phyloP scores from a whole-genome alignment of 176 grass and related monocot genomes.

The barley (Hordeum vulgare) region DNA sequence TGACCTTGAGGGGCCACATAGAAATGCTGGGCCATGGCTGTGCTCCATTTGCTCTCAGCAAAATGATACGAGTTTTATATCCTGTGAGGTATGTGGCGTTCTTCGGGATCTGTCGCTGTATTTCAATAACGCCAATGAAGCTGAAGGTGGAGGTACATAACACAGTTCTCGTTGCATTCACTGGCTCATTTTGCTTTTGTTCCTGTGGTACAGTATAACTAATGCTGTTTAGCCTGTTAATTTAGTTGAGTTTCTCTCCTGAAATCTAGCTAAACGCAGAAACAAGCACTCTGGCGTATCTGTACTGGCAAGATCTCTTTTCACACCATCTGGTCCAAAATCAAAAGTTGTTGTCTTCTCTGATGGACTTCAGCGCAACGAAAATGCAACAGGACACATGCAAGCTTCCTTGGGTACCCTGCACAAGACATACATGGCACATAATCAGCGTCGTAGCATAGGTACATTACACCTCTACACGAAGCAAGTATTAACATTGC shows the following conservation, averaged over 20 bases:
- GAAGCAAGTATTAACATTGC: neutral
- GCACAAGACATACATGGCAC: conserved; percentile 37
- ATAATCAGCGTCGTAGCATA: conserved; percentile 34
- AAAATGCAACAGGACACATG: conserved; percentile 1
- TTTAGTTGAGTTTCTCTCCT: neutral
- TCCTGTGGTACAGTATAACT: neutral
- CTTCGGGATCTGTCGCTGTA: conserved; percentile 40
- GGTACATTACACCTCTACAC: conserved; percentile 22
- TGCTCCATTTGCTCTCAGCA: conserved; percentile 60
- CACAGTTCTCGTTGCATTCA: neutral
- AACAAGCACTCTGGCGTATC: conserved; percentile 41
- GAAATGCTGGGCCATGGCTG: conserved; percentile 34
- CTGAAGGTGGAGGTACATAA: conserved; percentile 25
- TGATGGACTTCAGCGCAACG: conserved; percentile 20
- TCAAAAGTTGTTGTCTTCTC: conserved; percentile 25
- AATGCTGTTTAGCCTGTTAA: neutral
- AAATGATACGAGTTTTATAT: conserved; percentile 30
- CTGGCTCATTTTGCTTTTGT: neutral
- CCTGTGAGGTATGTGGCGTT: conserved; percentile 74
- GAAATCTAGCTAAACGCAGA: conserved; percentile 51
- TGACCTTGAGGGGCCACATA: conserved; percentile 10
- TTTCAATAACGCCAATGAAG: conserved; percentile 34
- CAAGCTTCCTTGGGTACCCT: conserved; percentile 34
- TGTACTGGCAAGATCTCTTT: conserved; percentile 67
- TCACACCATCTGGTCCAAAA: conserved; percentile 31